Percentiles rank a stretch among this genome's conserved stretches.
Conservation (phyloP, 768 basidiomycete species). For the Serendipita sp. region DNA sequence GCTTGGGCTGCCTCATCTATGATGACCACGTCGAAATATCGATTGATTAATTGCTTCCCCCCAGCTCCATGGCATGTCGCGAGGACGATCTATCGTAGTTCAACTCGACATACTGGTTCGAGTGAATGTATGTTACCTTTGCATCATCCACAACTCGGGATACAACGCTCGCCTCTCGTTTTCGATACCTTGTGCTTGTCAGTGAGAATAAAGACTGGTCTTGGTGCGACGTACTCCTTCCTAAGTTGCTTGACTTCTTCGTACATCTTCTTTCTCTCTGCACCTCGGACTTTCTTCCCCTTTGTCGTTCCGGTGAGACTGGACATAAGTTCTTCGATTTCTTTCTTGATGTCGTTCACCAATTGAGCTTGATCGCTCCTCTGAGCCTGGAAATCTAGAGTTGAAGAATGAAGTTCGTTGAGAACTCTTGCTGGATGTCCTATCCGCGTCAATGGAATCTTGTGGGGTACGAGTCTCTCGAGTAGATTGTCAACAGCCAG, state of each 20-base stretch:
- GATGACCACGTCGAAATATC: constrained; percentile 79
- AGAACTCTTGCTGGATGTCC: constrained; percentile 94
- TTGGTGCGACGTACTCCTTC: constrained; percentile 55
- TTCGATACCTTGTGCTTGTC: constrained; percentile 47
- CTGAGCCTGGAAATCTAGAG: constrained; percentile 54
- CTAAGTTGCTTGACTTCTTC: constrained; percentile 70
- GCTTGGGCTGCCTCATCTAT: constrained; percentile 51
- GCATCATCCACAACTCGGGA: constrained; percentile 64
- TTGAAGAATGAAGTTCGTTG: constrained; percentile 28
- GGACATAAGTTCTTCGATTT: constrained; percentile 54
- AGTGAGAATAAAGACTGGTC: not conserved
- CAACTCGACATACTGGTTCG: not conserved
- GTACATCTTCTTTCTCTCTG: constrained; percentile 71
- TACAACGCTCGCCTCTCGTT: constrained; percentile 73
- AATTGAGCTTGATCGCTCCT: constrained; percentile 65
- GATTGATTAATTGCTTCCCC: constrained; percentile 56
- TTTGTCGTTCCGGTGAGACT: constrained; percentile 47
- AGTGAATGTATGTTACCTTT: constrained; percentile 30
- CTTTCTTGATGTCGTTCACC: constrained; percentile 76
- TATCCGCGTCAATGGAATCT: constrained; percentile 49
- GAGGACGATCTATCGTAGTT: constrained; percentile 48
- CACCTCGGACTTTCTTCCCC: constrained; percentile 36
- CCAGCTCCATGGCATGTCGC: constrained; percentile 94
- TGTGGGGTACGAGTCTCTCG: constrained; percentile 40
- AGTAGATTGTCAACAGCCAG: constrained; percentile 93